Evolutionary conservation across 345 rosid genomes (phyloP), one percentile per base, ranked within the genome.

Genomic region (Eucalyptus virginea): DNA sequence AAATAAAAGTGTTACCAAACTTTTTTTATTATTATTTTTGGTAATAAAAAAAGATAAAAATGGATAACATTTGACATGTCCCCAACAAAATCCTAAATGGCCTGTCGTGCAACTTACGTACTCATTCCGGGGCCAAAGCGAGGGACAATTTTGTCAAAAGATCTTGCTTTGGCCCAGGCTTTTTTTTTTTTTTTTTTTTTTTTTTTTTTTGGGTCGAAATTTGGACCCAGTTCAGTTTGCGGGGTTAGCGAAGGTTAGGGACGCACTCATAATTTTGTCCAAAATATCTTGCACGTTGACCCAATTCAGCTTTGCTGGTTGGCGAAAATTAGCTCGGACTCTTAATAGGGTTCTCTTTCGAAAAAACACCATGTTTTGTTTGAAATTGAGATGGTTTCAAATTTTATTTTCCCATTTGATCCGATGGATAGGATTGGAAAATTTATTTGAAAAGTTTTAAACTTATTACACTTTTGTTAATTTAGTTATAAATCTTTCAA

Each of bases 391-490:
- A 69, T 3, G 4, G 12, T 34, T 69, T 18, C 0, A 1, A 6
- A 10, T 47, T 3, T 62, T 13, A 6, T 60, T 60, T 12, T 4
- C 16, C 32, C 9, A 28, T 4, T n/a, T 67, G 3, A 67, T 15
- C 6, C 4, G 0, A 28, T 13, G 8, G 69, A 18, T 30, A 62
- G 5, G 4, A 62, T 52, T 52, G 1, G 0, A 19, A 52, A 52
- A 1, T 52, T 1, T 52, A 0, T 19, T 4, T 0, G 4, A 52
- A 19, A 19, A 52, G 0, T 7, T 0, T 0, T 52, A 3, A 52
- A 52, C 0, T 0, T 52, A 19, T 19, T 52, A 52, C 0, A 52
- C 1, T 19, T 19, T 52, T 52, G 0, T 19, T 24, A 52, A 52
- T 19, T 52, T 0, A 7, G 0, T 7, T 0, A 51, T 51, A 18